Evolutionary conservation across 768 basidiomycete genomes (phyloP), one percentile per base, ranked within the genome.

Genomic region (Polyporus arcularius): DNA sequence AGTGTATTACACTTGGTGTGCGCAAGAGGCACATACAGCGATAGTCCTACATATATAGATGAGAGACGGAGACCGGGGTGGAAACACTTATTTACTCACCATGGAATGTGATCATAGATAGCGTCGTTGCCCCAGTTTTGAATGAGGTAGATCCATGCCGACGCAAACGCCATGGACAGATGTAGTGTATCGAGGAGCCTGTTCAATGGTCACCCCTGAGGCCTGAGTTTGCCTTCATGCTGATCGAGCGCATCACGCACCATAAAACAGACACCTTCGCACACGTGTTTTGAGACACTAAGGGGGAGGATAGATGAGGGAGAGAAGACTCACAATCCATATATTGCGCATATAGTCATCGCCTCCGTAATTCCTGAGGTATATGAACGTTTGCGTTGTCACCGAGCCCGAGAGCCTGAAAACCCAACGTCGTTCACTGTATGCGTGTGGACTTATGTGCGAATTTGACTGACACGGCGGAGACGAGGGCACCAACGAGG

Each of bases 121-220:
- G 50, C 50, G 9, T 26, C 16, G 39, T 66, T 58, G 2, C 65
- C 66, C 61, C 65, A 72, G 39, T 68, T 61, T 11, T 53, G 58
- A 15, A 72, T 68, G 32, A 72, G 64, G 49, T 71, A 72, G 6
- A 62, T 46, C 70, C 70, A 72, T 45, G 53, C 46, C 4, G 71
- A 64, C 2, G 64, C 54, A 39, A 62, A 68, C 15, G 69, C 66
- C 62, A 71, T 64, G 51, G 62, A 48, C 15, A 68, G 66, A 51
- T 72, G 71, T 11, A 71, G 53, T 2, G 67, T 31, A 50, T 72
- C 71, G 12, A 72, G 58, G 5, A 61, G n/a, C 70, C 71, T 72
- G 56, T 4, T 35, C 3, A 9, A 41, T 11, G n/a, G 1, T 26
- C 21, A 26, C 21, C 21, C 21, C 21, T 28, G 28, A 11, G 26